phyloP scores from a whole-genome alignment of 2,329 filamentous ascomycete genomes.

The Aspergillus hiratsukae region DNA sequence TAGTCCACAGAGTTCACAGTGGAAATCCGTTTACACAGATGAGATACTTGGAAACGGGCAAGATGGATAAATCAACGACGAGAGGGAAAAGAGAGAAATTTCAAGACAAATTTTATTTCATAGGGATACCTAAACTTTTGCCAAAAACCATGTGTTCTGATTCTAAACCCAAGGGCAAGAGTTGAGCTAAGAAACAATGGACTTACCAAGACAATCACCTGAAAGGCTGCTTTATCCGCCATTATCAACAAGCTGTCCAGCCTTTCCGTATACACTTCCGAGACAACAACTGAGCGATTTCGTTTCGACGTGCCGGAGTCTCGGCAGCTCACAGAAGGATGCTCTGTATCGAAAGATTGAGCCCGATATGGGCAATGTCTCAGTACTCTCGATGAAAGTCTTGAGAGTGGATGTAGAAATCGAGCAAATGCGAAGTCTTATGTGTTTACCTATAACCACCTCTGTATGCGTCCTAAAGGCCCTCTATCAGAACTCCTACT shows the following conservation, averaged over 20 bases:
- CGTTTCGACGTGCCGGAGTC: neutral
- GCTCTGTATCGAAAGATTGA: neutral
- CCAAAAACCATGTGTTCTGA: neutral
- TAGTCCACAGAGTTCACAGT: neutral
- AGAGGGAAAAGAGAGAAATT: neutral
- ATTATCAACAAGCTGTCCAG: slow-evolving; percentile 20
- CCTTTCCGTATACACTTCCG: neutral
- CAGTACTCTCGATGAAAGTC: neutral
- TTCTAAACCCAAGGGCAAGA: slow-evolving; percentile 1
- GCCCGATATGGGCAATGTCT: neutral
- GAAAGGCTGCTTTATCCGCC: slow-evolving; percentile 50
- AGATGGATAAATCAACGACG: neutral
- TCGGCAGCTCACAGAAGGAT: neutral
- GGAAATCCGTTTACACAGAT: neutral
- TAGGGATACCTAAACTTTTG: neutral
- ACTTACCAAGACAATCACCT: slow-evolving; percentile 72
- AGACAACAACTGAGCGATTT: neutral
- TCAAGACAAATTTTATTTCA: neutral
- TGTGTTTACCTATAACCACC: neutral
- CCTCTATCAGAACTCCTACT: neutral
- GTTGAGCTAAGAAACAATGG: slow-evolving; percentile 6
- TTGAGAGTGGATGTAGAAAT: neutral
- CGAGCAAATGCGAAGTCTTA: neutral
- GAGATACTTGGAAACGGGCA: neutral
- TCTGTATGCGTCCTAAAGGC: neutral